Percentiles rank a stretch among this genome's conserved stretches.
These are phyloP conservation scores for Lobulomyces angularis DNA, from an alignment of 192 early-diverging fungal genomes.

Conservation along the genomic window DNA sequence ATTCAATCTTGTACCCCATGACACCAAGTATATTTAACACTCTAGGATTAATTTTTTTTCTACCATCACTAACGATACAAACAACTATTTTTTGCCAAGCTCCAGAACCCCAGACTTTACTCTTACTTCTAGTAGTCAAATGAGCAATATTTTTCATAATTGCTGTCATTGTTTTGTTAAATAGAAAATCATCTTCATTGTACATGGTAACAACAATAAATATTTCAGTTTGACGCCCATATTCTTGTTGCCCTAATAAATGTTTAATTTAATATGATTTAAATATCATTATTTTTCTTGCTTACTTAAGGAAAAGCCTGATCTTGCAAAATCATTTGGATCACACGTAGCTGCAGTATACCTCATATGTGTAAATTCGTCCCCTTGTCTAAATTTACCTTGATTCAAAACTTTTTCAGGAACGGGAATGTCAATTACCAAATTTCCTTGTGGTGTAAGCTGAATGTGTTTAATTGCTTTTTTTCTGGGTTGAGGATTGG, in stretches of 20 bases:
- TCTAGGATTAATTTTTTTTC: conserved; percentile 64
- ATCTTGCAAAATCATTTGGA: conserved; percentile 58
- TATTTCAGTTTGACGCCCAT: conserved; percentile 68
- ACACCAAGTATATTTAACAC: conserved; percentile 67
- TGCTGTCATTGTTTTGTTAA: conserved; percentile 76
- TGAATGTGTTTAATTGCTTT: conserved; percentile 30
- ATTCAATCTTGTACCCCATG: conserved; percentile 55
- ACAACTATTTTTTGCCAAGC: conserved; percentile 91
- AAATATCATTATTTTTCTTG: too few relatives aligned
- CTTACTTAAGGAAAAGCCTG: conserved; percentile 54
- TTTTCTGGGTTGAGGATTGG: conserved; percentile 10
- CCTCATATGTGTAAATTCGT: conserved; percentile 85
- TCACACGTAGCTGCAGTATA: conserved; percentile 88
- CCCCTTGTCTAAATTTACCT: conserved; percentile 35
- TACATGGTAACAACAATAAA: conserved; percentile 89
- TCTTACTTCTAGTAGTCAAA: conserved; percentile 65
- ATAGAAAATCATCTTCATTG: conserved; percentile 80
- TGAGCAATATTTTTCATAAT: conserved; percentile 86
- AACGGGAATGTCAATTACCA: conserved; percentile 29
- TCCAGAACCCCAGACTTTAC: conserved; percentile 65
- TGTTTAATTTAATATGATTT: too few relatives aligned
- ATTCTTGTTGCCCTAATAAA: conserved; percentile 41
- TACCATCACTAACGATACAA: conserved; percentile 83
- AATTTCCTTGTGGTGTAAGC: conserved; percentile 30
- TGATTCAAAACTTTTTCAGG: conserved; percentile 15